These are phyloP conservation scores for Nymphaea thermarum DNA, from an alignment of 164 flowering plant species.

Conservation along the genomic window DNA sequence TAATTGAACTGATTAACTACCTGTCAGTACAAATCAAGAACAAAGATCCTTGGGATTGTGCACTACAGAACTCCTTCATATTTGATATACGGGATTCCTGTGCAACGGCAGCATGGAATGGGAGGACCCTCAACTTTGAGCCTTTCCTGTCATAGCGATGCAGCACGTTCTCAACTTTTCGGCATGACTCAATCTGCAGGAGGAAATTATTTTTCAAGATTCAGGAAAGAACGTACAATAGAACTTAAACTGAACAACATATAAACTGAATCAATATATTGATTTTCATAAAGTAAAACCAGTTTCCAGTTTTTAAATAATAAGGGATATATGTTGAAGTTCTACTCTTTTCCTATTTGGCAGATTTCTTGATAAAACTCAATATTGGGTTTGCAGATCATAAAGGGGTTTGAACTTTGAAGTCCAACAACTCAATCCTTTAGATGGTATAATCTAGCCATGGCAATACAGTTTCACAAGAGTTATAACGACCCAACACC, in stretches of 20 bases:
- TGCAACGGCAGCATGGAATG: slow-evolving; percentile 87
- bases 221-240: no score
- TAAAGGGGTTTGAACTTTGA: no score
- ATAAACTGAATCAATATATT: no score
- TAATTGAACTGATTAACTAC: slow-evolving; percentile 19
- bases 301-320: background rate
- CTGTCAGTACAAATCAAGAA: slow-evolving; percentile 93
- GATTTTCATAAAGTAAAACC: background rate
- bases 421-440: no score
- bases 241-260: no score
- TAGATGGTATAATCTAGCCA: no score
- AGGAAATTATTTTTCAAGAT: background rate
- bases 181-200: slow-evolving; percentile 88
- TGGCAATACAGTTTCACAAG: no score
- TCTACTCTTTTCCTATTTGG: no score
- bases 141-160: slow-evolving; percentile 70
- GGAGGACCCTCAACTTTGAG: slow-evolving; percentile 38
- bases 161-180: slow-evolving; percentile 82
- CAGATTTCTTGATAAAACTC: no score
- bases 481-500: no score
- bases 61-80: slow-evolving; percentile 54
- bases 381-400: no score
- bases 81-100: slow-evolving; percentile 63
- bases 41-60: slow-evolving; percentile 26
- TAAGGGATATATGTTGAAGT: no score